Conservation (phyloP, 129 eudicot genomes). For the Heracleum sosnowskyi region DNA sequence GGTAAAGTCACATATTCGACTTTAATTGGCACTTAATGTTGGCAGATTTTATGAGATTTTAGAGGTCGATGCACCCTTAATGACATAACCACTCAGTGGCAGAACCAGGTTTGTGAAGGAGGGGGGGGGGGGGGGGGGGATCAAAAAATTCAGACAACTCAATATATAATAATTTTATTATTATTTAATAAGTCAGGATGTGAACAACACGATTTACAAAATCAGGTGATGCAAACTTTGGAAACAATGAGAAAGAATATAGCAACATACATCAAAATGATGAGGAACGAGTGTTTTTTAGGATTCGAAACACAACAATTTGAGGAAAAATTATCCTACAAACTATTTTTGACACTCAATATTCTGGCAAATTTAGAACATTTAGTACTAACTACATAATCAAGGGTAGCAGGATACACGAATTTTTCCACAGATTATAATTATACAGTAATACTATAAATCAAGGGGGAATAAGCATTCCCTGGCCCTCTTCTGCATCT, state of each 20-base stretch:
- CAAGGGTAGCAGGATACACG: not conserved
- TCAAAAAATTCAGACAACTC: too few species aligned
- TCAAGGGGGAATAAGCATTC: not conserved
- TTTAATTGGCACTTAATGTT: not conserved
- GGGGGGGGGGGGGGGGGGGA: too few species aligned
- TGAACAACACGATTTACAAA: too few species aligned
- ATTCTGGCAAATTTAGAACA: not conserved
- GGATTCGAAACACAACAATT: not conserved
- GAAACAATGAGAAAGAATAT: not conserved
- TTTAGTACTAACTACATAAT: too few species aligned
- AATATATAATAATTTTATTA: too few species aligned
- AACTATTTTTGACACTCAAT: not conserved
- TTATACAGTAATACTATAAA: too few species aligned
- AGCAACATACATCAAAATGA: too few species aligned
- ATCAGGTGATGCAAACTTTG: not conserved
- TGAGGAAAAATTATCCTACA: not conserved
- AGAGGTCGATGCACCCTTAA: not conserved
- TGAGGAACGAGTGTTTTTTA: not conserved
- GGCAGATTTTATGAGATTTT: not conserved
- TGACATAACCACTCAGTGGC: not conserved
- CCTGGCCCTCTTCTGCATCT: not conserved
- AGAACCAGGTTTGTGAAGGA: too few species aligned
- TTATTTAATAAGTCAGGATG: not conserved
- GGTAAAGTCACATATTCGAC: not conserved
- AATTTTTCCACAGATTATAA: too few species aligned